Evolutionary conservation across 2,329 filamentous ascomycete genomes (phyloP).

Genomic region (Hirsutella thompsonii): DNA sequence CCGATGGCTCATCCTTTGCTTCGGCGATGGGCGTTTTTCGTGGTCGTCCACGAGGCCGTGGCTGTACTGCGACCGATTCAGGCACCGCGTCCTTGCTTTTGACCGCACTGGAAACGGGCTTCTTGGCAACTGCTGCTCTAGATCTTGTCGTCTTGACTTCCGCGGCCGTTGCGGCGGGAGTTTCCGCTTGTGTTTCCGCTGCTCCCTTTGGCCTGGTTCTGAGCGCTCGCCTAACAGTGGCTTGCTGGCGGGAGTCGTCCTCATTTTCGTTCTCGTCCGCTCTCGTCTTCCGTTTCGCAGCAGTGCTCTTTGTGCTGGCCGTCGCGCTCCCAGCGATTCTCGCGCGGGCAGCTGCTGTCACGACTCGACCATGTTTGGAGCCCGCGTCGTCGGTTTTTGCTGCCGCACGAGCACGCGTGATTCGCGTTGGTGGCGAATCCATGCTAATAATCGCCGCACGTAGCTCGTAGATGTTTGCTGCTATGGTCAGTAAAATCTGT

Average conservation of each 20-base stretch:
- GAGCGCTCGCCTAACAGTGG: constrained; percentile 22
- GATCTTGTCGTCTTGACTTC: constrained; percentile 15
- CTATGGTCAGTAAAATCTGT: constrained; percentile 3
- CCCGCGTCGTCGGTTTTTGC: constrained; percentile 26
- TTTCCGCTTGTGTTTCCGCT: constrained; percentile 11
- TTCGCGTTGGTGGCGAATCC: constrained; percentile 47
- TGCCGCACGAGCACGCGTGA: constrained; percentile 38
- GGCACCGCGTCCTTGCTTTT: constrained; percentile 1
- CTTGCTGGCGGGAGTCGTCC: constrained; percentile 16
- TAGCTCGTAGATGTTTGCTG: neutral
- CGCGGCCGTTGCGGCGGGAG: constrained; percentile 1
- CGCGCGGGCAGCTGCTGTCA: constrained; percentile 35
- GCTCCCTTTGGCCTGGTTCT: constrained; percentile 31
- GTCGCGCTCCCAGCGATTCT: constrained; percentile 23
- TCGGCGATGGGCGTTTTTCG: constrained; percentile 20
- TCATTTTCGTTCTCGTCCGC: constrained; percentile 39
- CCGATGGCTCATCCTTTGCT: constrained; percentile 10
- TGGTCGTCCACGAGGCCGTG: constrained; percentile 27
- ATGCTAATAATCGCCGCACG: constrained; percentile 13
- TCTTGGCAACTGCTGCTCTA: constrained; percentile 12
- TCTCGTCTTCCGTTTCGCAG: constrained; percentile 36
- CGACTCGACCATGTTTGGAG: constrained; percentile 28
- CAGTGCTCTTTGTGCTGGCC: constrained; percentile 19
- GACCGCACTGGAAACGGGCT: constrained; percentile 11
- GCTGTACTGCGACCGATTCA: constrained; percentile 17